Evolutionary conservation across 768 basidiomycete genomes (phyloP).

Genomic region (Collybia sordida): DNA sequence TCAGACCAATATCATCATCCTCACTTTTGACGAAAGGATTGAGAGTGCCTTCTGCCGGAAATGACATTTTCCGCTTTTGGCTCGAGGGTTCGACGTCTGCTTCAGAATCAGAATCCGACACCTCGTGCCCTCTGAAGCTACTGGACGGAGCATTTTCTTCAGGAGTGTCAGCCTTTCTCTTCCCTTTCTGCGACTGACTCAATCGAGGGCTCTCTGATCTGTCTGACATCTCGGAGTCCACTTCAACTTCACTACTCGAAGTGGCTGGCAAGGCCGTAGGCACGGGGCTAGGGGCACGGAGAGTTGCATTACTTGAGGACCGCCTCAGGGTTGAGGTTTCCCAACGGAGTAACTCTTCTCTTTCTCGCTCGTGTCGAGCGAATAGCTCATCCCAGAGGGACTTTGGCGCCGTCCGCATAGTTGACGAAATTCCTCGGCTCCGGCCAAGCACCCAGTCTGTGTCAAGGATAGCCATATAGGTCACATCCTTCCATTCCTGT

Average conservation of each 20-base stretch:
- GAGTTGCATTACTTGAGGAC: slow-evolving; percentile 1
- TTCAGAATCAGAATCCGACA: neutral
- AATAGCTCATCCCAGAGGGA: slow-evolving; percentile 67
- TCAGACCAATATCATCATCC: neutral
- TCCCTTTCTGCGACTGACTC: neutral
- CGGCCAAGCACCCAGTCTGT: slow-evolving; percentile 53
- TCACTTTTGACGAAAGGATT: neutral
- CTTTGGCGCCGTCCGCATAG: slow-evolving; percentile 28
- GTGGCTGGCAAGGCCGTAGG: neutral
- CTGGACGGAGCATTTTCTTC: neutral
- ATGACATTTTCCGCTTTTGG: neutral
- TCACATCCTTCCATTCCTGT: slow-evolving; percentile 56
- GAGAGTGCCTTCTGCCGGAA: neutral
- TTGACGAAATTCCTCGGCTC: slow-evolving; percentile 1
- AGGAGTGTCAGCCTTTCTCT: neutral
- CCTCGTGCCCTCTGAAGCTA: neutral
- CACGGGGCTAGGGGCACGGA: neutral
- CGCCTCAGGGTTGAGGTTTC: slow-evolving; percentile 29
- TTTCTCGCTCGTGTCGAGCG: slow-evolving; percentile 53
- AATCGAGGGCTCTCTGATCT: neutral
- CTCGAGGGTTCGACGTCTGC: neutral
- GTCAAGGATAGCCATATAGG: slow-evolving; percentile 58
- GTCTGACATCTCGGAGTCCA: neutral
- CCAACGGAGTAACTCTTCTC: slow-evolving; percentile 54
- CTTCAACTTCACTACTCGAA: neutral